These are phyloP conservation scores for Pisolithus tinctorius DNA, from an alignment of 768 basidiomycete genomes.

Conservation along the genomic window DNA sequence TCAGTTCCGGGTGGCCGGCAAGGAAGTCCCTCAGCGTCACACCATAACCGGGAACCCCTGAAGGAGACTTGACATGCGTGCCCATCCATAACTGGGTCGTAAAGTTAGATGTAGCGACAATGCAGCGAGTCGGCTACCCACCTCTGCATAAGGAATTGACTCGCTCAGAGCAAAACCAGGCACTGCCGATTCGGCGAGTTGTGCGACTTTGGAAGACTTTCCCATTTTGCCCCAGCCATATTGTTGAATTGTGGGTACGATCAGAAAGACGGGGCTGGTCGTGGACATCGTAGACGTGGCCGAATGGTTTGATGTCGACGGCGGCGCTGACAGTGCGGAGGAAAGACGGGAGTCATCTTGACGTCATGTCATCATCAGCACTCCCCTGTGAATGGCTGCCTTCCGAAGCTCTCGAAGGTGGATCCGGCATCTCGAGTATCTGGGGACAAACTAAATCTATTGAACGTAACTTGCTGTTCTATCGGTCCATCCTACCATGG, in stretches of 20 bases:
- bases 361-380: too few relatives aligned
- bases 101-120: not conserved
- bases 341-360: too few relatives aligned
- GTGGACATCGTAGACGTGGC: slow-evolving; percentile 15
- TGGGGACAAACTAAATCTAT: too few relatives aligned
- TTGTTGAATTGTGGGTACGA: slow-evolving; percentile 76
- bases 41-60: slow-evolving; percentile 42
- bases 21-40: slow-evolving; percentile 54
- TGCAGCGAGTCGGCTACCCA: slow-evolving; percentile 29
- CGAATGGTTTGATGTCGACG: too few relatives aligned
- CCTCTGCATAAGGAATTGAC: slow-evolving; percentile 86
- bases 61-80: slow-evolving; percentile 77
- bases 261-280: slow-evolving; percentile 56
- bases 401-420: too few relatives aligned
- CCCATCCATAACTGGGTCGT: slow-evolving; percentile 91
- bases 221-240: slow-evolving; percentile 97
- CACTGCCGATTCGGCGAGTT: slow-evolving; percentile 59
- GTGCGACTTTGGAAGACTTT: slow-evolving; percentile 75
- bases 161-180: slow-evolving; percentile 66
- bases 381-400: too few relatives aligned
- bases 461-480: too few relatives aligned
- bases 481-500: not conserved
- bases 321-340: too few relatives aligned
- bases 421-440: too few relatives aligned
- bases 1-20: slow-evolving; percentile 55